Evolutionary conservation across 2,329 filamentous ascomycete species (phyloP), one percentile per base, ranked within the genome.

Genomic region (Helotiales sp.): DNA sequence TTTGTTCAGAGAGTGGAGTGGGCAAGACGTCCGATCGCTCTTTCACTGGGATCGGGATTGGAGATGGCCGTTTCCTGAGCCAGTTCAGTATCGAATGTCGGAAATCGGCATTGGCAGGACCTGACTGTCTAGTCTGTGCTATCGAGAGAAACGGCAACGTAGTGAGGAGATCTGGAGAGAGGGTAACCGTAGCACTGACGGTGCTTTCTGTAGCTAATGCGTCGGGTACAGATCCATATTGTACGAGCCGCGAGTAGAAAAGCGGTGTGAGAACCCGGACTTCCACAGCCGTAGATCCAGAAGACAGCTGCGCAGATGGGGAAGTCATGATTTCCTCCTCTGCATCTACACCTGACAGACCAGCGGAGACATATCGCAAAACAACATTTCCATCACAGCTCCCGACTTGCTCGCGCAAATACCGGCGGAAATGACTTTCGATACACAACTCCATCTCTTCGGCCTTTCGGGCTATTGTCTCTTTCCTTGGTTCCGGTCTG

Each of bases 211-310:
- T 30, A 6, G 50, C 11, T 2, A 70, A 54, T 13, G 43, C 70
- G n/a, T 64, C 64, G 4, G 24, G 43, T 3, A 71, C n/a, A n/a
- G 50, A 32, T 6, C 45, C 6, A 73, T 92, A 91, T 69, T 86
- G 83, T 0, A 88, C 82, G 57, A 92, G 88, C 30, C 89, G 84
- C 13, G 85, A 83, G 79, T 93, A 93, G 74, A 93, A 93, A 0
- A 80, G 81, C 0, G 90, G 89, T 0, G 87, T 89, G 22, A 90
- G 76, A 4, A 92, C 80, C 62, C 83, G 84, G 57, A 92, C 79
- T 50, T 86, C 26, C 43, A 24, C 15, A 17, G 20, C 24, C 82
- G 67, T 2, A 62, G 61, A 45, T 2, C 67, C 60, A 13, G 57
- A 62, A 0, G 71, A 62, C 1, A 72, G 61, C 11, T 67, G 62